These are phyloP conservation scores for Leccinum subtestaceum DNA, from an alignment of 768 basidiomycete genomes.

Conservation along the genomic window DNA sequence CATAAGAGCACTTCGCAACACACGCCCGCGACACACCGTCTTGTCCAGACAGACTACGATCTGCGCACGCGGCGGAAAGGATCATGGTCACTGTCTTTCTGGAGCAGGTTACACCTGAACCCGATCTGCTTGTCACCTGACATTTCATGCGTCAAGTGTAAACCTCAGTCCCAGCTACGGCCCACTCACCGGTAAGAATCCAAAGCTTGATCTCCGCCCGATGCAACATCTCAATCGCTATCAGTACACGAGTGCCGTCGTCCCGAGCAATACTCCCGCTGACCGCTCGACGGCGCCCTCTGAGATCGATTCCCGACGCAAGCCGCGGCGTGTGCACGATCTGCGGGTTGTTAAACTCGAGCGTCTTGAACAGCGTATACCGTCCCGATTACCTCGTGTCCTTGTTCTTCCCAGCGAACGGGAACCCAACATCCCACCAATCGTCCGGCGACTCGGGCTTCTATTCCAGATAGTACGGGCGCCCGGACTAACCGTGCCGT, in stretches of 20 bases:
- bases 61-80: too few species aligned
- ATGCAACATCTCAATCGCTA: constrained; percentile 90
- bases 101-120: too few species aligned
- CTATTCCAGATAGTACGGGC: constrained; percentile 72
- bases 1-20: too few species aligned
- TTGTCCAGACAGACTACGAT: too few species aligned
- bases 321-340: constrained; percentile 87
- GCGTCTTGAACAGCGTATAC: constrained; percentile 71
- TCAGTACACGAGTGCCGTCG: constrained; percentile 93
- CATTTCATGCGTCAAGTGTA: too few species aligned
- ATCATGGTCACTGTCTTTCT: too few species aligned
- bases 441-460: constrained; percentile 97
- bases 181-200: constrained; percentile 61
- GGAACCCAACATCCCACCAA: constrained; percentile 75
- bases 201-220: constrained; percentile 92
- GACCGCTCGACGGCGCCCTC: constrained; percentile 78
- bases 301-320: constrained; percentile 73
- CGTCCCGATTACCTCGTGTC: constrained; percentile 79
- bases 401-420: constrained; percentile 75
- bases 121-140: too few species aligned
- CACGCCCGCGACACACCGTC: too few species aligned
- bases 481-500: constrained; percentile 54
- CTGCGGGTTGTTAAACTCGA: constrained; percentile 92
- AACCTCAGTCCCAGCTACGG: too few species aligned
- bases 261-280: constrained; percentile 83